Conservation (phyloP, 805 yeast species). For the Priceomyces haplophilus region DNA sequence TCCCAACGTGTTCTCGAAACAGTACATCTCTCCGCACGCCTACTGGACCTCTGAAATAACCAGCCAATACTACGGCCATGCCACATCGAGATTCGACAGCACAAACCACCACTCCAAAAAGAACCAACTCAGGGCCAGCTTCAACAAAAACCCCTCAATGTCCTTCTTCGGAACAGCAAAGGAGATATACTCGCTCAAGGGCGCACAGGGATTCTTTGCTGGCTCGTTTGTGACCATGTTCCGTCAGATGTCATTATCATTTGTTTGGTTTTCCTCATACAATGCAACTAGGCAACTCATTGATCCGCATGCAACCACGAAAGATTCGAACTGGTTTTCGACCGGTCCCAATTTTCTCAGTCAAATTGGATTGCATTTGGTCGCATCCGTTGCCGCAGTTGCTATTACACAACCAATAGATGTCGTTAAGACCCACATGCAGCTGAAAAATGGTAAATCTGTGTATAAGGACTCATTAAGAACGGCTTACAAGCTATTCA, state of each 20-base stretch:
- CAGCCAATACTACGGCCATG: conserved; percentile 22
- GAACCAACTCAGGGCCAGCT: conserved; percentile 26
- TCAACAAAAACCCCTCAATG: conserved; percentile 53
- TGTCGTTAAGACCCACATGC: conserved; percentile 83
- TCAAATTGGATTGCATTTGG: conserved; percentile 50
- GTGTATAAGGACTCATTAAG: conserved; percentile 61
- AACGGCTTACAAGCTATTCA: conserved; percentile 32
- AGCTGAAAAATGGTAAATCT: conserved; percentile 62
- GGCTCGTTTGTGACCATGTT: conserved; percentile 81
- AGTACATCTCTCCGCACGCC: conserved; percentile 42
- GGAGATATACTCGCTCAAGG: conserved; percentile 72
- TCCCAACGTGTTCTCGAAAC: conserved; percentile 25
- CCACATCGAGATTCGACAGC: conserved; percentile 19
- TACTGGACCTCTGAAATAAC: conserved; percentile 36
- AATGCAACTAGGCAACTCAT: conserved; percentile 70
- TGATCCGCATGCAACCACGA: conserved; percentile 44
- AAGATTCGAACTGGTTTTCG: conserved; percentile 42
- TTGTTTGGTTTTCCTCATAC: conserved; percentile 81
- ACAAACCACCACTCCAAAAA: conserved; percentile 7
- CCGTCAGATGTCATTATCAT: conserved; percentile 75
- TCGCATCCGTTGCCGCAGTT: conserved; percentile 71
- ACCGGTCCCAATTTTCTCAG: conserved; percentile 39
- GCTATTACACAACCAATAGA: conserved; percentile 85
- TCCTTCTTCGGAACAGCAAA: conserved; percentile 50
- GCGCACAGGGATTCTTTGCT: conserved; percentile 72